Conservation (phyloP, 495 filamentous ascomycete genomes). For the Aspergillus asperescens region DNA sequence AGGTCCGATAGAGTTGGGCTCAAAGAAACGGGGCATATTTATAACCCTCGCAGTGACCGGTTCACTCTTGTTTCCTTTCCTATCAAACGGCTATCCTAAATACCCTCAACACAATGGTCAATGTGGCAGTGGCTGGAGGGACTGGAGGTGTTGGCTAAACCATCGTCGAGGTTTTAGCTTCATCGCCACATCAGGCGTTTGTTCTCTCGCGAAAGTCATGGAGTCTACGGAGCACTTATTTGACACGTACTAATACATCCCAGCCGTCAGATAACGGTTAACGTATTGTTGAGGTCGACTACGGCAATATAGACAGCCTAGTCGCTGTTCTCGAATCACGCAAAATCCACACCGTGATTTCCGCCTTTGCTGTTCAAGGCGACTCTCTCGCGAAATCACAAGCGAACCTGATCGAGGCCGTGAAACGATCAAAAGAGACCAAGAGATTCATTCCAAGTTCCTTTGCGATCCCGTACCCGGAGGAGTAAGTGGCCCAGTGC, state of each 20-base stretch:
- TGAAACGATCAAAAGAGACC: conserved; percentile 30
- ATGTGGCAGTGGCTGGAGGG: conserved; percentile 42
- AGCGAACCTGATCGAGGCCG: conserved; percentile 34
- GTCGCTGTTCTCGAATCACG: conserved; percentile 31
- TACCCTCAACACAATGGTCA: conserved; percentile 28
- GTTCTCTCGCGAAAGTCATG: conserved; percentile 28
- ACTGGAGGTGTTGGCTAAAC: conserved; percentile 38
- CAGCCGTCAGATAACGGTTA: conserved; percentile 20
- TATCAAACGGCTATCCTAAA: too few relatives aligned
- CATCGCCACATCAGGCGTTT: conserved; percentile 29
- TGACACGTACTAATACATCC: not conserved
- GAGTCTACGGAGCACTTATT: conserved; percentile 19
- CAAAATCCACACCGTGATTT: conserved; percentile 43
- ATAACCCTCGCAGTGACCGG: too few relatives aligned
- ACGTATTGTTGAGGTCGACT: too few relatives aligned
- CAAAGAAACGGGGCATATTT: too few relatives aligned
- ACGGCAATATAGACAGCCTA: conserved; percentile 26
- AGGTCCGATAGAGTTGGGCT: too few relatives aligned
- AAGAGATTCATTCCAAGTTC: conserved; percentile 36
- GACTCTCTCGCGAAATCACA: conserved; percentile 12
- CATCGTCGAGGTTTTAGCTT: conserved; percentile 34
- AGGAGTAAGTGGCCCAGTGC: conserved; percentile 2
- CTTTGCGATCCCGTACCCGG: conserved; percentile 23
- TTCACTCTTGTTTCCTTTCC: too few relatives aligned
- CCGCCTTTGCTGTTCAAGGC: conserved; percentile 26